Evolutionary conservation across 2,329 filamentous ascomycete species (phyloP).

Genomic region (Diatrype stigma): DNA sequence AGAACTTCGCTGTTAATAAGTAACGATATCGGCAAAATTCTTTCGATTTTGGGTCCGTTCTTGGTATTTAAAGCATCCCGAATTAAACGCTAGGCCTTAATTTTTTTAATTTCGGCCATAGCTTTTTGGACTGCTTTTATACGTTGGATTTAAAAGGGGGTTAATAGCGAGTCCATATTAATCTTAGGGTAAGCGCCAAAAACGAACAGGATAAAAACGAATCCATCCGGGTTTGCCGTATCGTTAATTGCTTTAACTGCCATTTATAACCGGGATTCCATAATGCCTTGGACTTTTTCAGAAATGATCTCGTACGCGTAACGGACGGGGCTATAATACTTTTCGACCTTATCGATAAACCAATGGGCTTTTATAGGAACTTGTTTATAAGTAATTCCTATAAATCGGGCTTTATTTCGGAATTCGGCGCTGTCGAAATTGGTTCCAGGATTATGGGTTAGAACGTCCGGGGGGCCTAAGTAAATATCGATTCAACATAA

Average conservation of each 20-base stretch:
- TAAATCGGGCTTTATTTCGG: background rate
- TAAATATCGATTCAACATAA: slow-evolving; percentile 3
- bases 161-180: too few species aligned
- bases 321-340: background rate
- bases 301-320: background rate
- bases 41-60: too few species aligned
- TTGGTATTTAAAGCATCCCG: too few species aligned
- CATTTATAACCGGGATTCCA: background rate
- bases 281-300: background rate
- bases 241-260: background rate
- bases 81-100: too few species aligned
- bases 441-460: slow-evolving; percentile 1
- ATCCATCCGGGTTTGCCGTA: background rate
- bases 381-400: background rate
- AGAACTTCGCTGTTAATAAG: too few species aligned
- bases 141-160: too few species aligned
- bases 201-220: background rate
- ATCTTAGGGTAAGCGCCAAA: too few species aligned
- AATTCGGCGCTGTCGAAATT: slow-evolving; percentile 1
- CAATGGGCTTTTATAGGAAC: background rate
- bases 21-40: too few species aligned
- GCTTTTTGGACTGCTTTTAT: too few species aligned
- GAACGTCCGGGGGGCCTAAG: slow-evolving; percentile 1
- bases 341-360: background rate
- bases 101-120: too few species aligned